These are phyloP conservation scores for Phaeosphaeria sp. DNA, from an alignment of 2,329 filamentous ascomycete genomes.

Conservation along the genomic window DNA sequence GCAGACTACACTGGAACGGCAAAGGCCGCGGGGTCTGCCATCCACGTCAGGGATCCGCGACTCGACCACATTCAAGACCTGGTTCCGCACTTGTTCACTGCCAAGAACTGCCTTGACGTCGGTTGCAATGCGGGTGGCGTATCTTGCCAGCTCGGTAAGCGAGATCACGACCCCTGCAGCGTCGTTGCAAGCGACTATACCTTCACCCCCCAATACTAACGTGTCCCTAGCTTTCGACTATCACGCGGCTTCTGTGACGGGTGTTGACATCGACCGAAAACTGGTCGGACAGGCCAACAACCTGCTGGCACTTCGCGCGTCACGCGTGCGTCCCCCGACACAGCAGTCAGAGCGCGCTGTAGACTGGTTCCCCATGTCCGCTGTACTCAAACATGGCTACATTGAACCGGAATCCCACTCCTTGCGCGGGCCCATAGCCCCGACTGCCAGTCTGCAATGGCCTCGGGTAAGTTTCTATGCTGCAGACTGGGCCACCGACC, in stretches of 20 bases:
- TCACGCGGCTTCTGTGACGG: constrained; percentile 45
- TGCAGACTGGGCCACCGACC: constrained; percentile 43
- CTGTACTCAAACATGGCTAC: constrained; percentile 42
- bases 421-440: constrained; percentile 17
- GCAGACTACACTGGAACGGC: constrained; percentile 48
- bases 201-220: constrained; percentile 37
- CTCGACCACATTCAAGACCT: constrained; percentile 36
- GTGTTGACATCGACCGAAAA: constrained; percentile 48
- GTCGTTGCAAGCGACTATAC: constrained; percentile 39
- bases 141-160: constrained; percentile 48
- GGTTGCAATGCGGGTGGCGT: constrained; percentile 51
- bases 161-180: constrained; percentile 28
- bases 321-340: constrained; percentile 39
- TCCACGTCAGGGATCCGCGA: constrained; percentile 48
- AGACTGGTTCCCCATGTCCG: constrained; percentile 48
- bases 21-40: constrained; percentile 43
- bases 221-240: constrained; percentile 45
- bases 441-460: constrained; percentile 24
- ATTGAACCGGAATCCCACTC: constrained; percentile 27
- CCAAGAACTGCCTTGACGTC: constrained; percentile 47
- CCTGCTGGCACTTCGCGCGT: constrained; percentile 46
- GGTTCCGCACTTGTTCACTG: constrained; percentile 43
- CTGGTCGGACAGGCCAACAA: constrained; percentile 46
- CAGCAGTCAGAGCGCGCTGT: constrained; percentile 17
- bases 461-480: constrained; percentile 40